Evolutionary conservation across 805 yeast genomes (phyloP), one percentile per base, ranked within the genome.

Genomic region (Starmera dryadoides): DNA sequence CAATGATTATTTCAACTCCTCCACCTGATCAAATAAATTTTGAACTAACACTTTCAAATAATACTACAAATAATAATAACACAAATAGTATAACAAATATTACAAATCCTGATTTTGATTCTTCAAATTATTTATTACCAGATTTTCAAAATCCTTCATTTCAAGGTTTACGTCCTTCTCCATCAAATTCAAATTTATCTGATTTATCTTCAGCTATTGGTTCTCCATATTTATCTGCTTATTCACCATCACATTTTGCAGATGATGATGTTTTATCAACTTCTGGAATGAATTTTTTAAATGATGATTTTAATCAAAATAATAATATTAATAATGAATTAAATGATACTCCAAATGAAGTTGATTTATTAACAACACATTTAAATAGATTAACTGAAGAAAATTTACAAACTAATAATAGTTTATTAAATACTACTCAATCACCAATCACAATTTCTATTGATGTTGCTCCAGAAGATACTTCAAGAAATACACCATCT

Each of bases 401-500:
- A 25, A 50, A 52, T 34, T 26, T 51, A 23, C 35, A 34, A 4
- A 22, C 42, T n/a, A 44, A 36, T 15, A 36, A 39, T 21, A 35
- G 36, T 16, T 9, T 22, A 7, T 10, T 15, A 3, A 35, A 38
- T 20, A 30, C 33, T 6, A 40, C 30, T 11, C 44, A 38, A n/a
- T 47, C 53, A 2, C 55, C 53, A 9, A 49, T 52, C 34, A 53
- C 48, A 14, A 53, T 53, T 5, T 51, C 52, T 9, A 51, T 60
- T 18, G 58, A 60, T 26, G 62, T 66, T 3, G 66, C 75, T 6
- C 49, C 54, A 14, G 70, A 68, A n/a, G 59, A 51, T 7, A 55
- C 61, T 6, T 67, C 66, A 0, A 69, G 69, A 4, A 62, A 58
- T 31, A 76, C 81, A 0, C 81, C 81, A 0, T 76, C 82, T 0